Evolutionary conservation across 441 rosid genomes (phyloP).

Genomic region (Macaranga tanarius): DNA sequence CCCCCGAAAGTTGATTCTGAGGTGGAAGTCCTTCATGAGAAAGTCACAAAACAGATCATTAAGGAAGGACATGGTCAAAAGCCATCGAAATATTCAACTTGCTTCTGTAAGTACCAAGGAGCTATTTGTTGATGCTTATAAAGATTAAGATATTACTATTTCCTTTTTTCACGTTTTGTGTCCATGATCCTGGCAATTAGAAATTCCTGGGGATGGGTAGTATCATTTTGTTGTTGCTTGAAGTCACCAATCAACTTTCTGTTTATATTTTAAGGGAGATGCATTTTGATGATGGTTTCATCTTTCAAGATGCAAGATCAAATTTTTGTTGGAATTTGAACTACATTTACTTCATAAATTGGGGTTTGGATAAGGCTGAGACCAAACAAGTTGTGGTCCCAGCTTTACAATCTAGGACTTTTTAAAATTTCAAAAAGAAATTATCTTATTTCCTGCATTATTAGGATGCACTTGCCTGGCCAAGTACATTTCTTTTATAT

Average conservation of each 20-base stretch:
- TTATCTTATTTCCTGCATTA: not conserved
- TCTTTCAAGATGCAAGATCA: not conserved
- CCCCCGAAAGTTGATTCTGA: constrained; percentile 75
- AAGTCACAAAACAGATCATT: constrained; percentile 80
- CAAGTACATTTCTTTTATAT: too few relatives aligned
- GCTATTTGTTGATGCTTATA: constrained; percentile 1
- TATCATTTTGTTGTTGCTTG: not conserved
- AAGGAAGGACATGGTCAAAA: constrained; percentile 91
- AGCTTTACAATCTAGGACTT: not conserved
- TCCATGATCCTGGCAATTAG: not conserved
- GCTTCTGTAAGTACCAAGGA: constrained; percentile 63
- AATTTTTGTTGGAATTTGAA: not conserved
- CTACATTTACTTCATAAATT: not conserved
- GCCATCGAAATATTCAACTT: constrained; percentile 86
- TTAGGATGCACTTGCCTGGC: not conserved
- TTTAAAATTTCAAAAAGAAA: not conserved
- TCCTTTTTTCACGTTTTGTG: not conserved
- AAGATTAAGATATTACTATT: not conserved
- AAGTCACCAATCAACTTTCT: not conserved
- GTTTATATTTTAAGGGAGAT: not conserved
- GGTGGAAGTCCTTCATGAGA: constrained; percentile 66
- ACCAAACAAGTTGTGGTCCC: not conserved
- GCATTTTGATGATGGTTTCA: not conserved
- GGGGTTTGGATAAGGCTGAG: not conserved
- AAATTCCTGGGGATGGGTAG: not conserved